Conservation (phyloP, 75 land plant genomes). For the Cunninghamia lanceolata region DNA sequence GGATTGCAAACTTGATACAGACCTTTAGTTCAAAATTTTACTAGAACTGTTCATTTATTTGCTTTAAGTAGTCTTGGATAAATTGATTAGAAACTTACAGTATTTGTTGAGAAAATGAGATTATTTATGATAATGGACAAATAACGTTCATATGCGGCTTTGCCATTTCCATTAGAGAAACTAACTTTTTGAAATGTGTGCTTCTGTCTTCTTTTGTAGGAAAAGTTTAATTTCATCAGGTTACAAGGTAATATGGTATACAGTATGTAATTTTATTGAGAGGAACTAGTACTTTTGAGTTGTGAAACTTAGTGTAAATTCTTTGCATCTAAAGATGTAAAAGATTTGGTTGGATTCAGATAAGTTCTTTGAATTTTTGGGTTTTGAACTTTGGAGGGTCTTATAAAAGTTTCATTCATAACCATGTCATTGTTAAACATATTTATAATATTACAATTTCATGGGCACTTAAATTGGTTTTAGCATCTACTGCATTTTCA, state of each 20-base stretch:
- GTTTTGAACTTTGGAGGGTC: neutral
- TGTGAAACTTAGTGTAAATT: neutral
- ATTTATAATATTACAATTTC: neutral
- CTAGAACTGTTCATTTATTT: neutral
- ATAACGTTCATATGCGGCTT: neutral
- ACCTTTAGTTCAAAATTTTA: neutral
- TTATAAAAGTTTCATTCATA: neutral
- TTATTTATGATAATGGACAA: neutral
- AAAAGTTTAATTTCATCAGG: neutral
- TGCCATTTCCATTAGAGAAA: neutral
- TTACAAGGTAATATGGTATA: constrained; percentile 5
- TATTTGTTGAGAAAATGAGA: neutral
- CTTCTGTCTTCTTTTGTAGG: constrained; percentile 4
- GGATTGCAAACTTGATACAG: neutral
- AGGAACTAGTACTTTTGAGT: neutral
- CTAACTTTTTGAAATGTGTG: neutral
- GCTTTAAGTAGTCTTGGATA: neutral
- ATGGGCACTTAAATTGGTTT: neutral
- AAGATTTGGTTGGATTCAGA: neutral
- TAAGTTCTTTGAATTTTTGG: neutral
- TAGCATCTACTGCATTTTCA: too few species aligned
- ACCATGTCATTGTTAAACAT: neutral
- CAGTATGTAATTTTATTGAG: neutral
- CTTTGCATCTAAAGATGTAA: neutral
- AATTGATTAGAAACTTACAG: neutral